Evolutionary conservation across 257 asterid genomes (phyloP), one percentile per base, ranked within the genome.

Genomic region (Nemophila menziesii): DNA sequence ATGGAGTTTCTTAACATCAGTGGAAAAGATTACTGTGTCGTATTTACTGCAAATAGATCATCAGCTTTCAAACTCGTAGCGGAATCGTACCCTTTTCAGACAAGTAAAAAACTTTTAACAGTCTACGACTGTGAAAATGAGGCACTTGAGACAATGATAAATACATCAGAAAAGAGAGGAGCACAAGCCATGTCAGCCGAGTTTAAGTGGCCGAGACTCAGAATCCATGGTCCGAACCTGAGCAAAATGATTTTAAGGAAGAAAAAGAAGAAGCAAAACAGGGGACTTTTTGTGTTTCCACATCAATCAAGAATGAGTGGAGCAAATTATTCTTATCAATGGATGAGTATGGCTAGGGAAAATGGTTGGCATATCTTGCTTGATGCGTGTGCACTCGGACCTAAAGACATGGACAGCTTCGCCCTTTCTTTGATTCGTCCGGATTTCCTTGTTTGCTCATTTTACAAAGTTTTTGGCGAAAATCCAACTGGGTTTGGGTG

Each of bases 401-500:
- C 98, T 0, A 89, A 89, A 43, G 93, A 83, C 44, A 80, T 80
- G 93, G 85, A 60, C 61, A 81, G 83, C 69, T 80, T 84, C 20
- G 98, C 87, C 33, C 85, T 89, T 0, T 80, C 95, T 13, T 80
- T 89, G 4, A 59, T 78, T 56, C 76, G 49, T 5, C 98, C 98
- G 0, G 96, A 89, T 34, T 84, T 89, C 63, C 75, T 89, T 37
- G 52, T 89, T 54, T 76, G 78, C 66, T 78, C 98, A 1, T 89
- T 89, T 67, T 89, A 89, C 77, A 80, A 77, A 73, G 77, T 89
- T 16, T 78, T 84, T 2, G 93, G 96, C 5, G 79, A 78, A 33
- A 80, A 84, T 20, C 98, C 98, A 4, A 81, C 92, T 0, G 98
- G 98, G 6, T 89, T 89, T n/a, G 98, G 93, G 22, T 89, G 98